Evolutionary conservation across 2,329 filamentous ascomycete species (phyloP), one percentile per base, ranked within the genome.

Genomic region (Cordyceps militaris): DNA sequence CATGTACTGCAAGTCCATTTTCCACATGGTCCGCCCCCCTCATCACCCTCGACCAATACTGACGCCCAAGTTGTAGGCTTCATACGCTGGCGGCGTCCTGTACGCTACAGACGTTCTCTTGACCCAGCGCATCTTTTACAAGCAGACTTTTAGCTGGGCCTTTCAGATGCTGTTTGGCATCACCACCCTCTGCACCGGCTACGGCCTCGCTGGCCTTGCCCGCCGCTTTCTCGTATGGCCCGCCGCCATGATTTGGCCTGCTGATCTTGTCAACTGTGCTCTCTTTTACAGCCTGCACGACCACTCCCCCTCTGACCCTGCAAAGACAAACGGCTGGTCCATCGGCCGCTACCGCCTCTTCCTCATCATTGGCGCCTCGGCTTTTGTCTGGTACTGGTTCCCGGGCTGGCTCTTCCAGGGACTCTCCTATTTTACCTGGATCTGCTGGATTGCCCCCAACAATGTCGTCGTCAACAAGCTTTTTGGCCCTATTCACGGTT

Each of bases 331-430:
- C 63, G 84, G 85, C 44, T 88, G 86, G 85, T 76, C 66, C 34
- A 77, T 87, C 50, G 79, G 81, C n/a, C 79, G 84, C 53, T 87
- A 85, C 68, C 77, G 76, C 61, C 82, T 82, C 67, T 88, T 87
- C 71, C 65, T 85, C 57, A 79, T 79, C 62, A 74, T 84, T 36
- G 80, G 81, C 62, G 65, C 70, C 26, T 78, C 70, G 19, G 76
- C 79, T 24, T 78, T 77, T 59, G 66, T 77, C 38, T 79, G 81
- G 80, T 83, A 84, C 63, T 85, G 80, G 78, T 78, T 85, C 63
- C 83, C 84, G 0, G 82, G 81, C 4, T 83, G 80, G 66, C 79
- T 88, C 43, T 84, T 82, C 59, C 82, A 82, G 55, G 83, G 82
- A 51, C 72, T 87, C 4, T 83, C 79, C 36, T 78, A 81, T 62